These are phyloP conservation scores for Elaeagnus macrophylla DNA, from an alignment of 306 rosid genomes.

Conservation along the genomic window DNA sequence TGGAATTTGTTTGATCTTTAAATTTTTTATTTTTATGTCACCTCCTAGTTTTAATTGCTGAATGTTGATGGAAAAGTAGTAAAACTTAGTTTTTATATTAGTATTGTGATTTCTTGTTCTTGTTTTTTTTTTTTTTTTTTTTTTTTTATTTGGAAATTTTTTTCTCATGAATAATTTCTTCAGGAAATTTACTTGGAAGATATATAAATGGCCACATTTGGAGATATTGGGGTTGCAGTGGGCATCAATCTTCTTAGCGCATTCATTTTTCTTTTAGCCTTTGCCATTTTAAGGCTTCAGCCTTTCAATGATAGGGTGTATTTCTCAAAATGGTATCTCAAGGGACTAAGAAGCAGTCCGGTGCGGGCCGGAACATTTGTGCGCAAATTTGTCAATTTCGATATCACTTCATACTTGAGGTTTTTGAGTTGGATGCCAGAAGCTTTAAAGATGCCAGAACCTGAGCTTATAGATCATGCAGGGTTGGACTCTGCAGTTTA, in stretches of 20 bases:
- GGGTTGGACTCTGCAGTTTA: slow-evolving; percentile 94
- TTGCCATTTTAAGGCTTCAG: slow-evolving; percentile 88
- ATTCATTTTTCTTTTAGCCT: slow-evolving; percentile 57
- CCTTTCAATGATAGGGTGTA: slow-evolving; percentile 91
- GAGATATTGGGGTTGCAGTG: slow-evolving; percentile 74
- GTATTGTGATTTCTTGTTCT: not conserved
- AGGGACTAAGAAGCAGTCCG: slow-evolving; percentile 76
- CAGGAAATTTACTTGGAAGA: not conserved
- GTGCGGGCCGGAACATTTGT: slow-evolving; percentile 55
- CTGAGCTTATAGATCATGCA: slow-evolving; percentile 91
- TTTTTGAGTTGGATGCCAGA: slow-evolving; percentile 93
- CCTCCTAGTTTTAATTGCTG: not conserved
- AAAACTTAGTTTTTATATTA: not conserved
- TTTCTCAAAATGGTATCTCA: slow-evolving; percentile 93
- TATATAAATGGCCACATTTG: slow-evolving; percentile 57
- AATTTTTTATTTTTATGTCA: too few species aligned
- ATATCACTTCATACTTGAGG: slow-evolving; percentile 58
- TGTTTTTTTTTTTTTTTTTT: too few species aligned
- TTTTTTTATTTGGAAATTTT: not conserved
- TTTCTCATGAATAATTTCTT: not conserved
- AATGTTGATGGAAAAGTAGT: not conserved
- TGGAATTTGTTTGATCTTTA: too few species aligned
- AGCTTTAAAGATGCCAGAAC: slow-evolving; percentile 92
- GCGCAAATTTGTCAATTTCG: slow-evolving; percentile 72
- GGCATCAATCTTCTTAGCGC: slow-evolving; percentile 66